Evolutionary conservation across 352 stramenopile species (phyloP).

Genomic region (Pythium plurisporium): DNA sequence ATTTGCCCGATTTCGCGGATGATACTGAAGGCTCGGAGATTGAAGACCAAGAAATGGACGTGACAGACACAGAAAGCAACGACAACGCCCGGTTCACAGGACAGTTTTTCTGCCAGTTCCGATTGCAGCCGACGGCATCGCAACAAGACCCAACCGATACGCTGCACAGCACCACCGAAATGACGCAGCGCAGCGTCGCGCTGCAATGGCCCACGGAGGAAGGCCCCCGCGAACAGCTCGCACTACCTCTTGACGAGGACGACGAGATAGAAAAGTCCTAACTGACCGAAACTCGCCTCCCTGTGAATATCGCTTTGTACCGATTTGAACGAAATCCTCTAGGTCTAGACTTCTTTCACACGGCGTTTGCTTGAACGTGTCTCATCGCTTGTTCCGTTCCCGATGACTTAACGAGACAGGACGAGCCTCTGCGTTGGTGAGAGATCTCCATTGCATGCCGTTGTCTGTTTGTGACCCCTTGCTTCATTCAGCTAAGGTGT

Average conservation of each 20-base stretch:
- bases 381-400: too few relatives aligned
- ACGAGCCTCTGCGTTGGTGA: too few relatives aligned
- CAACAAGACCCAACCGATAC: background rate
- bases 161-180: slow-evolving; percentile 15
- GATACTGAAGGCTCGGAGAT: background rate
- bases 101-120: slow-evolving; percentile 18
- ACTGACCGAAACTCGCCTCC: background rate
- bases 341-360: too few relatives aligned
- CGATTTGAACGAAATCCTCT: too few relatives aligned
- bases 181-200: slow-evolving; percentile 10
- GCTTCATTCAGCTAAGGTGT: too few relatives aligned
- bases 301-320: background rate
- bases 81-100: background rate
- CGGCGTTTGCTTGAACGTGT: too few relatives aligned
- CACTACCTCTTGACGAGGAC: background rate
- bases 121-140: slow-evolving; percentile 8
- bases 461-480: too few relatives aligned
- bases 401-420: too few relatives aligned
- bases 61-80: background rate
- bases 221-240: background rate
- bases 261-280: background rate
- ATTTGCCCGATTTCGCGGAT: background rate
- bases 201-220: slow-evolving; percentile 14
- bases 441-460: too few relatives aligned
- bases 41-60: background rate